Evolutionary conservation across 1,284 basidiomycete genomes (phyloP), one percentile per base, ranked within the genome.

Genomic region (Ustilago cynodontis): DNA sequence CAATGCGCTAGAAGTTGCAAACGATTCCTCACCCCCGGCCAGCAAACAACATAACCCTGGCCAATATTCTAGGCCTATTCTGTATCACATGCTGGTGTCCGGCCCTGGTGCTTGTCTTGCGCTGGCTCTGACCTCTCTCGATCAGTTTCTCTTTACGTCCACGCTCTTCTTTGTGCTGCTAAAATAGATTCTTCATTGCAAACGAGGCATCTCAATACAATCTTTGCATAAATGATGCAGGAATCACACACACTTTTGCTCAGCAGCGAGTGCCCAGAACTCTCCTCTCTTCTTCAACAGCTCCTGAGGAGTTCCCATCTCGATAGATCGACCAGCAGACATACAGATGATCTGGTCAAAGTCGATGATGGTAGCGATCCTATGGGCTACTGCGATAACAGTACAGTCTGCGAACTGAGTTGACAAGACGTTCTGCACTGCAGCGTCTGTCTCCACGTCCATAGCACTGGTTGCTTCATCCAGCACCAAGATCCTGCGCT

Each of bases 271-370:
- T 2, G 77, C 66, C 57, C 68, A 75, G 45, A 82, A 79, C 51
- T 70, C 69, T 20, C 79, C 72, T 22, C 77, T 62, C 37, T 55
- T 51, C 28, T 59, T 18, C 18, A 81, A 37, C 24, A 82, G 65
- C 35, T 71, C 59, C 43, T 70, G 49, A 2, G 80, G 79, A 16
- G 58, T 75, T 28, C 73, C 80, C 3, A 95, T 93, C 88, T 87
- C 86, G 33, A 85, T 89, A 59, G 92, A 90, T 60, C 88, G 86
- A 0, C 93, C 92, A 2, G 90, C 90, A 75, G 92, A 91, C 83
- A 93, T 89, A 51, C 93, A 92, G 77, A 92, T 91, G 43, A 93
- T 91, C 39, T 91, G 88, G 83, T 93, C 91, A 82, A 92, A 92
- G 29, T 90, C 88, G 68, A 92, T 91, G 77, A 93, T 92, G 6